Conservation (phyloP, 306 rosid genomes). For the Medicago arabica region DNA sequence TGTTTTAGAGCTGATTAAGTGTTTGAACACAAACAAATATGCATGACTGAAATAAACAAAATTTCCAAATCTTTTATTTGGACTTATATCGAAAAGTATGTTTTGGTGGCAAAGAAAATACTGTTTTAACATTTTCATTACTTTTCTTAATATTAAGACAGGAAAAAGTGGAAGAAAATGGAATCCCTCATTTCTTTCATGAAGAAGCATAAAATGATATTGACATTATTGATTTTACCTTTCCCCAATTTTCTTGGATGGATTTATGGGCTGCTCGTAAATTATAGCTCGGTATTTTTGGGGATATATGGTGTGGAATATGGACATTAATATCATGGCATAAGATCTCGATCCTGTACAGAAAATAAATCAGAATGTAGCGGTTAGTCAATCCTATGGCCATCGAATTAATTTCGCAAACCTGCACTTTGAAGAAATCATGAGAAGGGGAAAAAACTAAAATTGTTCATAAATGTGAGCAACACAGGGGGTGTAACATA, state of each 20-base stretch:
- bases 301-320: conserved; percentile 88
- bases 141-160: neutral
- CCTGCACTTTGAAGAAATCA: conserved; percentile 29
- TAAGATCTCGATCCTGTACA: conserved; percentile 81
- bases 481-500: neutral
- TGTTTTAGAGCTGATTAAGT: conserved; percentile 1
- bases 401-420: conserved; percentile 24
- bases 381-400: conserved; percentile 21
- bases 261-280: conserved; percentile 83
- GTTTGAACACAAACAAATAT: neutral
- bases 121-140: conserved; percentile 4
- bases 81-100: neutral
- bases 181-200: neutral
- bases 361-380: conserved; percentile 33
- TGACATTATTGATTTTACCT: conserved; percentile 54
- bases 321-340: conserved; percentile 92
- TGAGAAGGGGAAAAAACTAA: neutral
- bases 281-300: conserved; percentile 92
- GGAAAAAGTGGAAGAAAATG: conserved; percentile 2
- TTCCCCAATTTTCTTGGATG: conserved; percentile 90
- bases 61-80: conserved; percentile 27
- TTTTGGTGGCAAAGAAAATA: conserved; percentile 25
- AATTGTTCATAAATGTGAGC: neutral
- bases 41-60: conserved; percentile 19
- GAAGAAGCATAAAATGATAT: conserved; percentile 25